These are phyloP conservation scores for Diaporthe aspalathi DNA, from an alignment of 2,329 filamentous ascomycete species.

Conservation along the genomic window DNA sequence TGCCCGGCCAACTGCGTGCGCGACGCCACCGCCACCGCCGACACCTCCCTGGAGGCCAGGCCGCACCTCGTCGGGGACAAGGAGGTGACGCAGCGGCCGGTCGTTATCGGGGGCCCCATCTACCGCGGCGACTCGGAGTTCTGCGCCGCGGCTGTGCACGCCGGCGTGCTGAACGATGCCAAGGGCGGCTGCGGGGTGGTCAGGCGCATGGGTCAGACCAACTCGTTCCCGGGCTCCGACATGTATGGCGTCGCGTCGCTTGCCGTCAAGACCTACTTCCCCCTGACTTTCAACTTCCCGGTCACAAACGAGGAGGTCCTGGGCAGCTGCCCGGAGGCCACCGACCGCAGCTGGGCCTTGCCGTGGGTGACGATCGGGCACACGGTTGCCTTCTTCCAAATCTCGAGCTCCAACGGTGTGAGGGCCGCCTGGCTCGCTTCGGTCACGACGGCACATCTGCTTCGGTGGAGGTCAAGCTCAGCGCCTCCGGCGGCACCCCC, in stretches of 20 bases:
- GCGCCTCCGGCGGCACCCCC: not conserved
- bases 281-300: slow-evolving; percentile 82
- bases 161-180: slow-evolving; percentile 73
- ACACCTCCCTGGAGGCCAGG: slow-evolving; percentile 62
- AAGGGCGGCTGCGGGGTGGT: slow-evolving; percentile 80
- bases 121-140: slow-evolving; percentile 90
- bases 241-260: slow-evolving; percentile 80
- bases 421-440: slow-evolving; percentile 25
- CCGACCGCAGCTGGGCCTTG: slow-evolving; percentile 85
- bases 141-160: slow-evolving; percentile 80
- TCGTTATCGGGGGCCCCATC: slow-evolving; percentile 76
- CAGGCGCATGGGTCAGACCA: slow-evolving; percentile 75
- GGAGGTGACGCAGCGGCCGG: slow-evolving; percentile 69
- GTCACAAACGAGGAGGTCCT: slow-evolving; percentile 51
- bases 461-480: slow-evolving; percentile 4
- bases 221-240: slow-evolving; percentile 71
- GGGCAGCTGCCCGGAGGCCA: slow-evolving; percentile 68
- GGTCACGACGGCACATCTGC: slow-evolving; percentile 14
- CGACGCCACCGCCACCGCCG: slow-evolving; percentile 66
- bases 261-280: slow-evolving; percentile 88
- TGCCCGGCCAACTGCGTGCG: slow-evolving; percentile 80
- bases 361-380: slow-evolving; percentile 87
- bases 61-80: slow-evolving; percentile 76
- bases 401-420: slow-evolving; percentile 76
- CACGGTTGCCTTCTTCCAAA: slow-evolving; percentile 81